Percentiles rank a stretch among this genome's conserved stretches.
phyloP scores from a whole-genome alignment of 1,284 basidiomycete species.

The Trametes polyzona region DNA sequence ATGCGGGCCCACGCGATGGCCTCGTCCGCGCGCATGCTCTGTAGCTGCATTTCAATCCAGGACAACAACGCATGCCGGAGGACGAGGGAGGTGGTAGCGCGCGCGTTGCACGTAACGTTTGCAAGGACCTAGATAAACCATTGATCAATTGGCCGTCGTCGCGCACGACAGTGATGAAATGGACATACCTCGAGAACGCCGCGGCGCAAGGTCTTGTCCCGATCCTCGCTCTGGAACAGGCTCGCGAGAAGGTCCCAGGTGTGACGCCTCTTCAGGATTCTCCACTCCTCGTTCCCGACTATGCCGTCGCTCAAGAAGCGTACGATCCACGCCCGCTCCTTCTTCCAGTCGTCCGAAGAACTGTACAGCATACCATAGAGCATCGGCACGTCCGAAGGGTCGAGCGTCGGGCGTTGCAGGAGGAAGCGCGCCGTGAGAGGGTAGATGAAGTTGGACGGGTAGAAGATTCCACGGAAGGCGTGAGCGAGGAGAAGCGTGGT shows the following conservation, averaged over 20 bases:
- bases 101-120: conserved; percentile 67
- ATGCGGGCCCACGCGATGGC: conserved; percentile 67
- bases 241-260: conserved; percentile 89
- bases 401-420: conserved; percentile 80
- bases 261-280: conserved; percentile 77
- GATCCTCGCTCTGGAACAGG: conserved; percentile 68
- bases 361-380: conserved; percentile 86
- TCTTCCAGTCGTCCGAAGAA: conserved; percentile 74
- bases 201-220: conserved; percentile 57
- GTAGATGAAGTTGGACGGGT: conserved; percentile 82
- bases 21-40: conserved; percentile 45
- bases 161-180: background rate
- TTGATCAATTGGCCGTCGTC: background rate
- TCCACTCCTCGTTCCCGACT: conserved; percentile 78
- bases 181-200: conserved; percentile 71
- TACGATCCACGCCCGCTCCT: conserved; percentile 88
- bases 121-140: conserved; percentile 61
- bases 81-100: conserved; percentile 70
- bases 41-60: conserved; percentile 81
- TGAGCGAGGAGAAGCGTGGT: conserved; percentile 83
- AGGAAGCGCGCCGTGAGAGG: conserved; percentile 82
- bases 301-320: conserved; percentile 84
- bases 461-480: conserved; percentile 76
- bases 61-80: conserved; percentile 69
- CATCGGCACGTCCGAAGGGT: conserved; percentile 81